Conservation (phyloP, 2,329 filamentous ascomycete genomes). For the Fusarium multiceps region DNA sequence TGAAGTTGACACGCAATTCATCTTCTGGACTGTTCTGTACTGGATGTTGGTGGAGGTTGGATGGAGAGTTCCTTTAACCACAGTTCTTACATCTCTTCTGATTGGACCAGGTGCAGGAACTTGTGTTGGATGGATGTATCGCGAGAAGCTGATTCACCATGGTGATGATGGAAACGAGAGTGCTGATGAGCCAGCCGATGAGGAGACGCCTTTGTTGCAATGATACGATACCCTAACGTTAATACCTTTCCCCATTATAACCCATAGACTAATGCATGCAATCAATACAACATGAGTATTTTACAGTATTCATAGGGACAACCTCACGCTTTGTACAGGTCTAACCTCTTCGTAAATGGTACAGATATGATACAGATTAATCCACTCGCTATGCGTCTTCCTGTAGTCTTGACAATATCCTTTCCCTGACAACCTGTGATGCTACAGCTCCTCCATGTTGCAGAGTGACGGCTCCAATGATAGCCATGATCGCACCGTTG, state of each 20-base stretch:
- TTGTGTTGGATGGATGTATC: slow-evolving; percentile 54
- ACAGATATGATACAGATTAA: slow-evolving; percentile 49
- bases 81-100: slow-evolving; percentile 45
- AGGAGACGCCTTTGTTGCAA: slow-evolving; percentile 52
- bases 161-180: slow-evolving; percentile 29
- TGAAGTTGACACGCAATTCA: slow-evolving; percentile 59
- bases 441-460: slow-evolving; percentile 86
- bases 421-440: slow-evolving; percentile 78
- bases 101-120: slow-evolving; percentile 55
- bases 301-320: slow-evolving; percentile 35
- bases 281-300: slow-evolving; percentile 22
- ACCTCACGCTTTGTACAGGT: slow-evolving; percentile 44
- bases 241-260: neutral
- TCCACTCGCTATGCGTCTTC: slow-evolving; percentile 26
- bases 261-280: slow-evolving; percentile 32
- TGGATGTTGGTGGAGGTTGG: slow-evolving; percentile 65
- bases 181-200: slow-evolving; percentile 37
- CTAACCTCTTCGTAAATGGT: slow-evolving; percentile 46
- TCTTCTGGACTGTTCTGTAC: slow-evolving; percentile 62
- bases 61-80: slow-evolving; percentile 53
- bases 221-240: slow-evolving; percentile 16
- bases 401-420: slow-evolving; percentile 67
- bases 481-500: slow-evolving; percentile 81
- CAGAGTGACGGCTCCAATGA: slow-evolving; percentile 89
- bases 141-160: slow-evolving; percentile 51